Conservation (phyloP, 2,329 filamentous ascomycete genomes). For the Microdochium paspali region DNA sequence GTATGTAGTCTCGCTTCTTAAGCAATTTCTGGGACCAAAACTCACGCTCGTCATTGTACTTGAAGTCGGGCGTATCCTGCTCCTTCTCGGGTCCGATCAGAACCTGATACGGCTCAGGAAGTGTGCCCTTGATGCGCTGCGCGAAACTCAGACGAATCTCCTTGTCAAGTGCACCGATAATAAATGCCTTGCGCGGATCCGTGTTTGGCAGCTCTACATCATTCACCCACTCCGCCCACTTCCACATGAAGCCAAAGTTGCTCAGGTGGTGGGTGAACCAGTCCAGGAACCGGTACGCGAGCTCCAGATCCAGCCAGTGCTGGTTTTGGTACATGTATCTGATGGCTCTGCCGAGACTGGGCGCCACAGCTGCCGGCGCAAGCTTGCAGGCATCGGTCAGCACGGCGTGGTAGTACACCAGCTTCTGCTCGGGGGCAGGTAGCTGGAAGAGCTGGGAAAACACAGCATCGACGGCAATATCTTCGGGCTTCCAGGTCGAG, state of each 20-base stretch:
- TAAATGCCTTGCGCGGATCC: conserved; percentile 88
- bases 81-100: conserved; percentile 83
- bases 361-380: conserved; percentile 90
- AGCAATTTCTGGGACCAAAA: conserved; percentile 11
- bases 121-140: conserved; percentile 86
- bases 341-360: conserved; percentile 86
- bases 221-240: conserved; percentile 95
- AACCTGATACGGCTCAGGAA: conserved; percentile 72
- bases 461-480: conserved; percentile 92
- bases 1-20: conserved; percentile 4
- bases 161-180: conserved; percentile 84
- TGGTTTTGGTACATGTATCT: conserved; percentile 80
- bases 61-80: conserved; percentile 92
- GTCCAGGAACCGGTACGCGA: conserved; percentile 81
- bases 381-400: conserved; percentile 95
- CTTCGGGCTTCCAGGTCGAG: conserved; percentile 93
- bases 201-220: conserved; percentile 69
- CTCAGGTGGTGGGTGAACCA: conserved; percentile 98
- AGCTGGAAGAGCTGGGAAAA: conserved; percentile 92
- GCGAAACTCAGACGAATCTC: conserved; percentile 95
- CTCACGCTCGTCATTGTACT: conserved; percentile 69
- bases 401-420: conserved; percentile 93
- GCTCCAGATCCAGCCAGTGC: conserved; percentile 76
- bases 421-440: conserved; percentile 79
- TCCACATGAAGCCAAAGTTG: conserved; percentile 99